Conservation (phyloP, 768 basidiomycete species). For the Daedaleopsis sinensis region DNA sequence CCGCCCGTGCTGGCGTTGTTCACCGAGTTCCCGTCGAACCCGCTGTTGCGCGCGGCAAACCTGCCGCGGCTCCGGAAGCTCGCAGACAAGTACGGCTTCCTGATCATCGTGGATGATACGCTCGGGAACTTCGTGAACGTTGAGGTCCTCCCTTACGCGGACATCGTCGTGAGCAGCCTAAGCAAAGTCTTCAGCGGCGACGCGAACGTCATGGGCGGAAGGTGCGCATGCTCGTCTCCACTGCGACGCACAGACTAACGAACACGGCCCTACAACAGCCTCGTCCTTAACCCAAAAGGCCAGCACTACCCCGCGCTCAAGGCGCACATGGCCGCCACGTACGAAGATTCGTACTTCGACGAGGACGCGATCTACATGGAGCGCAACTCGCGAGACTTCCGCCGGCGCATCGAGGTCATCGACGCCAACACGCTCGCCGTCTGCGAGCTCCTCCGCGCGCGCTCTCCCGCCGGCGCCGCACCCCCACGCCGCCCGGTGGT, state of each 20-base stretch:
- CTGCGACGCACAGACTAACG: not conserved
- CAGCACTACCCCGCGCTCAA: constrained; percentile 73
- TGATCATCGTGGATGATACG: constrained; percentile 91
- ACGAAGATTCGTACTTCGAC: constrained; percentile 86
- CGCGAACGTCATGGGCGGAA: constrained; percentile 96
- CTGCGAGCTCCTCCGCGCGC: constrained; percentile 75
- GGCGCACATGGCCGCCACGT: constrained; percentile 54
- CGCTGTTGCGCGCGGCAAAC: constrained; percentile 84
- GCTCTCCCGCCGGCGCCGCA: constrained; percentile 42
- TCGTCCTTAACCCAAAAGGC: constrained; percentile 83
- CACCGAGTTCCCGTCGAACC: constrained; percentile 96
- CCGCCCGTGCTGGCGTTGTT: constrained; percentile 81
- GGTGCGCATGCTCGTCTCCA: constrained; percentile 50
- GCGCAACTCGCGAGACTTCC: constrained; percentile 95
- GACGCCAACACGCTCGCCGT: constrained; percentile 83
- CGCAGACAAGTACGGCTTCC: constrained; percentile 87
- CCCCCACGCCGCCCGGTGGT: constrained; percentile 48
- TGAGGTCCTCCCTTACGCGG: constrained; percentile 82
- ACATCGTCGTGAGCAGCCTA: constrained; percentile 89
- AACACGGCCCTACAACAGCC: constrained; percentile 44
- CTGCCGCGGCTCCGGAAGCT: constrained; percentile 72
- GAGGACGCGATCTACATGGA: constrained; percentile 98
- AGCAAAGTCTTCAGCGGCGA: constrained; percentile 96
- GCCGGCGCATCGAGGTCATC: constrained; percentile 69
- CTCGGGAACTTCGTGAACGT: constrained; percentile 95